A percentile compares a stretch with the other conserved stretches of the same genome.
phyloP scores from a whole-genome alignment of 176 grass and related monocot species.

The Bothriochloa decipiens region DNA sequence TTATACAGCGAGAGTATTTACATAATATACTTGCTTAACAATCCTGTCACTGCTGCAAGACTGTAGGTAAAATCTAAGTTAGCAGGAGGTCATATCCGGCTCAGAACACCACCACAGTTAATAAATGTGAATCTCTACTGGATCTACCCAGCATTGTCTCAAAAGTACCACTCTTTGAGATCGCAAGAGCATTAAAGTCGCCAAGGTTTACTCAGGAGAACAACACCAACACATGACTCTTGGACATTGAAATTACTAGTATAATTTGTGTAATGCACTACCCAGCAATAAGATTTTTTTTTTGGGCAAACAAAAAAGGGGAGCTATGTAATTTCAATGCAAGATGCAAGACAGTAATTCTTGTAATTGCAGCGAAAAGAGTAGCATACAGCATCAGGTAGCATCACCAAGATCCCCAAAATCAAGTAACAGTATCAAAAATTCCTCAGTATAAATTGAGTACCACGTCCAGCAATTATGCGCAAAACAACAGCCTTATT shows the following conservation, averaged over 20 bases:
- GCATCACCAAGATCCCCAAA: no score
- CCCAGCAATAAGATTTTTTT: neutral
- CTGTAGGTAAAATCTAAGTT: neutral
- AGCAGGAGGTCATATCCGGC: neutral
- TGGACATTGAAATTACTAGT: neutral
- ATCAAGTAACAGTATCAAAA: no score
- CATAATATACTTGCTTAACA: neutral
- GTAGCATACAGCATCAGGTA: neutral
- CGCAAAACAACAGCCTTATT: slow-evolving; percentile 24
- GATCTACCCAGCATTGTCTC: neutral
- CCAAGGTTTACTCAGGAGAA: neutral
- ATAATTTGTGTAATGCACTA: neutral
- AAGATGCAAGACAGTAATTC: neutral
- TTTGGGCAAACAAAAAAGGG: neutral
- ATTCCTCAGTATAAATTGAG: neutral
- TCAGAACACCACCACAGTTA: neutral
- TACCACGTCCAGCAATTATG: slow-evolving; percentile 35
- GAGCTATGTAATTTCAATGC: neutral
- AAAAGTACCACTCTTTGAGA: neutral
- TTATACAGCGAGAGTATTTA: neutral
- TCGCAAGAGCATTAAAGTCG: neutral
- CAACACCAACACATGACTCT: neutral
- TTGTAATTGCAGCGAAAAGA: neutral
- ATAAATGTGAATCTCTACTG: neutral
- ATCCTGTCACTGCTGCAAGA: neutral